phyloP scores from a whole-genome alignment of 331 rosid genomes.

The Quercus tomentella region DNA sequence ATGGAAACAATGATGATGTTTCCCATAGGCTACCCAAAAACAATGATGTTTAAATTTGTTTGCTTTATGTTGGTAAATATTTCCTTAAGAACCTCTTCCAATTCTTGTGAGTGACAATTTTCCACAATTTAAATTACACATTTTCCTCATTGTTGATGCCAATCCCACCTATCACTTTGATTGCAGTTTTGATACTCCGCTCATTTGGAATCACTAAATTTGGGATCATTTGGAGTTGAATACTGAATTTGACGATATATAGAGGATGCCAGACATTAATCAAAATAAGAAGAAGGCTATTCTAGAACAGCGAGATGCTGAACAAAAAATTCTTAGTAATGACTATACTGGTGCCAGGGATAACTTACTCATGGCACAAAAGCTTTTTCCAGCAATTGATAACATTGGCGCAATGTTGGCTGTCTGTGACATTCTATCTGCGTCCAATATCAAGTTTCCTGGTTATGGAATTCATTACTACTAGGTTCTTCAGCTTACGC shows the following conservation, averaged over 20 bases:
- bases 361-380: slow-evolving; percentile 4
- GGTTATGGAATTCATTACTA: slow-evolving; percentile 8
- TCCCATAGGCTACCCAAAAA: too few relatives aligned
- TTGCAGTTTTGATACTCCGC: neutral
- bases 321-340: slow-evolving; percentile 14
- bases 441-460: slow-evolving; percentile 17
- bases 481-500: slow-evolving; percentile 22
- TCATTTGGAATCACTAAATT: neutral
- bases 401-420: slow-evolving; percentile 15
- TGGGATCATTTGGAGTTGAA: neutral
- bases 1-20: too few relatives aligned
- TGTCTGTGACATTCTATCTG: slow-evolving; percentile 26
- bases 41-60: too few relatives aligned
- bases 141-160: too few relatives aligned
- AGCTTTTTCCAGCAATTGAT: slow-evolving; percentile 15
- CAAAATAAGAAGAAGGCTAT: slow-evolving; percentile 20
- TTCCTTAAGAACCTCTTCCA: too few relatives aligned
- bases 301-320: slow-evolving; percentile 14
- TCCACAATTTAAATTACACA: too few relatives aligned
- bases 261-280: neutral
- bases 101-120: too few relatives aligned
- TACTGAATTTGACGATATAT: neutral
- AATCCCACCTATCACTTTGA: neutral
- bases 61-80: too few relatives aligned
- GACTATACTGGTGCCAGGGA: slow-evolving; percentile 18